Base-by-base conservation (phyloP, 148 eudicot species). In the Camellia japonica region DNA sequence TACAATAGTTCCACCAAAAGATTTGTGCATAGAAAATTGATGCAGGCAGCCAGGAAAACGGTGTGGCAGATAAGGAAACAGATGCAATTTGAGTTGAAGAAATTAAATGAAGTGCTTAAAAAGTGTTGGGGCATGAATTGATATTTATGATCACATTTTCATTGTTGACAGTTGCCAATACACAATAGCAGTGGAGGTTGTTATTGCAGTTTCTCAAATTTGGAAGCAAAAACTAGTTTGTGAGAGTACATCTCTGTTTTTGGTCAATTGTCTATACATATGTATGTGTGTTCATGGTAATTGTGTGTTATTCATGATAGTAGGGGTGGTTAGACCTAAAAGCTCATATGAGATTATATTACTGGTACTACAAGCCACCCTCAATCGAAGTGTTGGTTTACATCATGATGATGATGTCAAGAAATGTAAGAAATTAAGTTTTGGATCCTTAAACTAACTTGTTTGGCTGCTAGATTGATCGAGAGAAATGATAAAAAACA, bases 161-260 rank as follows among this genome's bases (percentile, higher is more conserved):
- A 61, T 73, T 73, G 76, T 73, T 54, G 61, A 42, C 47, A 43
- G 5, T 23, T 67, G 7, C n/a, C 10, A 73, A 41, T 73, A 73
- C 76, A 61, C 76, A 73, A 73, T 60, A n/a, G 23, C 61, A 18
- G 19, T 71, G 59, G 41, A 66, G 70, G 41, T 66, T 19, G 41
- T 10, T 68, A 47, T 66, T 19, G 15, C 15, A 11, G 72, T 47
- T 38, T 47, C 44, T 38, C 43, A 38, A 71, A 15, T 47, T 71
- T 71, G 46, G 23, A 71, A 11, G 74, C 74, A 44, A 44, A 55
- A 14, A 30, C 38, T 30, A 30, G 38, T 30, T 30, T 49, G 74
- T 12, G 11, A 43, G 7, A 46, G 18, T 7, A 16, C 18, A 38
- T 44, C 46, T 47, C 19, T 15, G 18, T 60, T 60, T 60, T 60